phyloP scores from a whole-genome alignment of 2,329 filamentous ascomycete species.

The Nakataea oryzae region DNA sequence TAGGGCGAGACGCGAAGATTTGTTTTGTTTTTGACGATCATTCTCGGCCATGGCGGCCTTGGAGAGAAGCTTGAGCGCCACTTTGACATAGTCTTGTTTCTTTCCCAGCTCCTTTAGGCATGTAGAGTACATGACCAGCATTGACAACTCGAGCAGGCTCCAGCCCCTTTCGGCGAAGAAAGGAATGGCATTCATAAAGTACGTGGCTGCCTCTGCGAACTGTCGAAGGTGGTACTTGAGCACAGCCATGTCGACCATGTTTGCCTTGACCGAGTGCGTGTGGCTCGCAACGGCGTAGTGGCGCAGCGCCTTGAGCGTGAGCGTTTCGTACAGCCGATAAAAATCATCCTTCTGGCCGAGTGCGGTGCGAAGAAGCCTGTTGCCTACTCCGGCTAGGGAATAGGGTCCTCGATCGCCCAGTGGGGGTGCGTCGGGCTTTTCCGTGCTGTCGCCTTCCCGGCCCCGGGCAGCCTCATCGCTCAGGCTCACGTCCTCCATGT shows the following conservation, averaged over 20 bases:
- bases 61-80: slow-evolving; percentile 62
- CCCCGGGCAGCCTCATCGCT: slow-evolving; percentile 27
- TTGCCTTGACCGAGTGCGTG: slow-evolving; percentile 63
- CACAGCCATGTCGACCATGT: slow-evolving; percentile 76
- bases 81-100: slow-evolving; percentile 69
- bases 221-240: slow-evolving; percentile 71
- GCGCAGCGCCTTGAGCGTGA: slow-evolving; percentile 77
- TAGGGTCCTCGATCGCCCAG: neutral
- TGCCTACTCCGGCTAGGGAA: slow-evolving; percentile 37
- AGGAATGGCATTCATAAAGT: slow-evolving; percentile 68
- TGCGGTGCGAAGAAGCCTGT: slow-evolving; percentile 48
- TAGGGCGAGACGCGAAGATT: neutral
- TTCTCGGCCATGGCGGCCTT: slow-evolving; percentile 49
- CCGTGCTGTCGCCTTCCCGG: slow-evolving; percentile 7
- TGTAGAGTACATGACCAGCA: slow-evolving; percentile 75
- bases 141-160: slow-evolving; percentile 68
- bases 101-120: slow-evolving; percentile 70
- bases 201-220: slow-evolving; percentile 60
- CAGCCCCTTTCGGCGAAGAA: slow-evolving; percentile 73
- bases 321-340: slow-evolving; percentile 56
- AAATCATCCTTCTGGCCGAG: slow-evolving; percentile 54
- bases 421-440: slow-evolving; percentile 5
- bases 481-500: slow-evolving; percentile 49
- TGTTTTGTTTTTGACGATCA: neutral
- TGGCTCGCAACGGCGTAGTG: slow-evolving; percentile 76